Evolutionary conservation across 805 yeast species (phyloP), one percentile per base, ranked within the genome.

Genomic region (Saccharomycopsis oosterbeekiorum): DNA sequence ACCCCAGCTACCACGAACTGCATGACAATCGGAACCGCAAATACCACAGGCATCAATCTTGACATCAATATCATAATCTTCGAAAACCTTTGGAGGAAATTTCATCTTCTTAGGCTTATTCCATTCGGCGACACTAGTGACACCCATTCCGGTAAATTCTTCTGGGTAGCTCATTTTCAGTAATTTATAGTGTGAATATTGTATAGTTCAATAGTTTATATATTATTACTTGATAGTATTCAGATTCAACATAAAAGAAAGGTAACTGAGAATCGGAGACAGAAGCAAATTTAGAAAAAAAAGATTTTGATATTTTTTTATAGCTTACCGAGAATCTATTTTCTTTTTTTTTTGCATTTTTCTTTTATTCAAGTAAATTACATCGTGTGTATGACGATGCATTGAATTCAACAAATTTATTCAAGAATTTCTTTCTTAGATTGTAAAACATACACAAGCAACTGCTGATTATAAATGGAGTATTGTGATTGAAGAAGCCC

Each of bases 11-110:
- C 81, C 84, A 60, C 73, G 71, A 53, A 81, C 76, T 34, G 80
- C 76, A 71, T 80, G 80, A 54, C 81, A 69, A 68, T 85, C 89
- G 41, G 83, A 78, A 24, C 88, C 89, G 73, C 89, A 85, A 12
- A 85, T 75, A 67, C 87, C 87, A 71, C 86, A 83, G 64, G 81
- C 78, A 65, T 80, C 83, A 58, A 81, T 78, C 69, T 82, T 80
- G 53, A 84, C 75, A 65, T 82, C 85, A 50, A 84, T 77, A 65
- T 84, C 88, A 34, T 62, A 60, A 12, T 70, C 73, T 37, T 70
- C 76, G 57, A 80, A 74, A 19, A 67, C 62, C 71, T 82, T 83
- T 65, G 84, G 84, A 64, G 74, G 73, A 68, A 71, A 83, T 6
- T 77, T 70, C 57, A 79, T 77, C 65, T 77, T 75, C 68, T 78